phyloP scores from a whole-genome alignment of 805 yeast species.

The Saccharomycopsis oosterbeekiorum region DNA sequence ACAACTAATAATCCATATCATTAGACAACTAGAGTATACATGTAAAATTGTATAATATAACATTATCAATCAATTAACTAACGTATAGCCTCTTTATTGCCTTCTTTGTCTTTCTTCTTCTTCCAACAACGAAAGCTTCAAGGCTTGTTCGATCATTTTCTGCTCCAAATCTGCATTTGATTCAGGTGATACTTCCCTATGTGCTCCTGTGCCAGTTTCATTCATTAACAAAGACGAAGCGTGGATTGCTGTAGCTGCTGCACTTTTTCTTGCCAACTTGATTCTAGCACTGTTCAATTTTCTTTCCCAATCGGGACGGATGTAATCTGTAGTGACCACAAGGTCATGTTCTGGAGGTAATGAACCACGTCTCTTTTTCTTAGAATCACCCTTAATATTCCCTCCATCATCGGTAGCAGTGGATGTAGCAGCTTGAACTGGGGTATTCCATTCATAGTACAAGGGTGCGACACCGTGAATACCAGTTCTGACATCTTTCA shows the following conservation, averaged over 20 bases:
- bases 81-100: neutral
- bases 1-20: too few species aligned
- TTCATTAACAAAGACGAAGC: constrained; percentile 53
- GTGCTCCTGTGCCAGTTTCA: constrained; percentile 13
- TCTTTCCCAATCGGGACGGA: constrained; percentile 89
- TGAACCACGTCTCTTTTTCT: constrained; percentile 35
- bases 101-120: constrained; percentile 43
- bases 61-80: too few species aligned
- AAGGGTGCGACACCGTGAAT: constrained; percentile 45
- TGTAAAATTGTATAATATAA: too few species aligned
- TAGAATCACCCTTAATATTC: neutral
- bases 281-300: constrained; percentile 63
- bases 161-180: constrained; percentile 44
- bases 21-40: too few species aligned
- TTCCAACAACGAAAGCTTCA: constrained; percentile 62
- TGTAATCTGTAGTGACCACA: constrained; percentile 70
- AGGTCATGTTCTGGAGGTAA: constrained; percentile 57
- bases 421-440: neutral
- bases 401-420: neutral
- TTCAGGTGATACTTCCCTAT: constrained; percentile 20
- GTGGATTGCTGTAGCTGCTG: constrained; percentile 90
- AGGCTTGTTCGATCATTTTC: constrained; percentile 76
- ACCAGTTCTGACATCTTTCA: constrained; percentile 43
- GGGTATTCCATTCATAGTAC: constrained; percentile 23
- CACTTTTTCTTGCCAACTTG: constrained; percentile 75